Percentiles rank a stretch among this genome's conserved stretches.
Conservation (phyloP, 1,139 yeast genomes). For the Suhomyces anneliseae region DNA sequence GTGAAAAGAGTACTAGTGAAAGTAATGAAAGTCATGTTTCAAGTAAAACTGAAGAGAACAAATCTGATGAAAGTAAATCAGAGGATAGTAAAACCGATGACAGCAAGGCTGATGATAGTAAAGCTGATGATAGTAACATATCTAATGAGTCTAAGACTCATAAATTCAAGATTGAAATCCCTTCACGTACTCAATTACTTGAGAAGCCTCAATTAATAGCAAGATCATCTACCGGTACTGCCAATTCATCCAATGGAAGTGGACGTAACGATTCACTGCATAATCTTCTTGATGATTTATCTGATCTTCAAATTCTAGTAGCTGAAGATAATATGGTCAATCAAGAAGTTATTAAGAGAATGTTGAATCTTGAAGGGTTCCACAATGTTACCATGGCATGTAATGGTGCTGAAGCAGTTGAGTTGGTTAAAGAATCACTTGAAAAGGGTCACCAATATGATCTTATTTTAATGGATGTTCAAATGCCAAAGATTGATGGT, state of each 20-base stretch:
- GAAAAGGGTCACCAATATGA: constrained; percentile 44
- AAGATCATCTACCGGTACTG: constrained; percentile 58
- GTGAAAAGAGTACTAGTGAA: neutral
- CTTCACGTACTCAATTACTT: constrained; percentile 15
- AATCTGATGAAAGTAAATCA: neutral
- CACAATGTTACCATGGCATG: constrained; percentile 70
- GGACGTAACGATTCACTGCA: constrained; percentile 21
- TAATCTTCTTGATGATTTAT: constrained; percentile 30
- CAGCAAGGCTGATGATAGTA: neutral
- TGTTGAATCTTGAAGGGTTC: constrained; percentile 81
- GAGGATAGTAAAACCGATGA: neutral
- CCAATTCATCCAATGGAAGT: constrained; percentile 35
- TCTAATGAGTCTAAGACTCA: neutral
- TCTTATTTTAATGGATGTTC: constrained; percentile 91
- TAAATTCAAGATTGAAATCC: constrained; percentile 12
- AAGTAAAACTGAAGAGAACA: neutral
- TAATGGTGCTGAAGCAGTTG: constrained; percentile 89
- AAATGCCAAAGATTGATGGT: constrained; percentile 94
- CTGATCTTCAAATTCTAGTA: constrained; percentile 62
- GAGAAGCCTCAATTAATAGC: constrained; percentile 51
- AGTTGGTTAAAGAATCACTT: constrained; percentile 53
- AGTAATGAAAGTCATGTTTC: neutral
- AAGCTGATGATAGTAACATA: neutral
- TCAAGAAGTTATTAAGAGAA: constrained; percentile 84
- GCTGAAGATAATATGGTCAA: constrained; percentile 94